Conservation (phyloP, 2,329 filamentous ascomycete genomes). For the Neurospora sp. region DNA sequence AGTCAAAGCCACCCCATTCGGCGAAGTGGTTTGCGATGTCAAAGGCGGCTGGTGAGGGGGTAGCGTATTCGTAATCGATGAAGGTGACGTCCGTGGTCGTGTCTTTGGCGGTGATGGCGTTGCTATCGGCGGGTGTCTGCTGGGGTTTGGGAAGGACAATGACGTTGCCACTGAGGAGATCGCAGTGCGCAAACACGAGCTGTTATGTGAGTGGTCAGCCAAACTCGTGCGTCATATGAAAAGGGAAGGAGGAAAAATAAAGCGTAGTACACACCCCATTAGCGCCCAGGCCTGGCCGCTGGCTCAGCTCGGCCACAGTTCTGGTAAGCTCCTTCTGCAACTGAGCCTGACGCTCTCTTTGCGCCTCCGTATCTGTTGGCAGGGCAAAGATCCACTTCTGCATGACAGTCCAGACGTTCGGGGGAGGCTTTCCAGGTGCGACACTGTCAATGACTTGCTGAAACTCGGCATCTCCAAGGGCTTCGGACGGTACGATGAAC, state of each 20-base stretch:
- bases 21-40: slow-evolving; percentile 97
- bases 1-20: slow-evolving; percentile 96
- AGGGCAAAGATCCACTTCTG: slow-evolving; percentile 91
- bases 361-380: slow-evolving; percentile 59
- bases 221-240: neutral
- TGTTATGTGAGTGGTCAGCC: slow-evolving; percentile 26
- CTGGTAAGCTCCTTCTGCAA: slow-evolving; percentile 68
- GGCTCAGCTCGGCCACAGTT: slow-evolving; percentile 61
- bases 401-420: slow-evolving; percentile 90
- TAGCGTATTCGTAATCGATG: slow-evolving; percentile 98
- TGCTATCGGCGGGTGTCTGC: neutral
- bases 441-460: slow-evolving; percentile 38
- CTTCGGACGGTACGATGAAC: slow-evolving; percentile 22
- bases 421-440: slow-evolving; percentile 60
- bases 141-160: slow-evolving; percentile 57
- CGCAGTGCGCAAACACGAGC: slow-evolving; percentile 91
- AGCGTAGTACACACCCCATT: slow-evolving; percentile 50
- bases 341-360: slow-evolving; percentile 55
- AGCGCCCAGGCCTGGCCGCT: slow-evolving; percentile 65
- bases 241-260: neutral
- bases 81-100: slow-evolving; percentile 57
- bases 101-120: slow-evolving; percentile 14
- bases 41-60: slow-evolving; percentile 87
- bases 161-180: slow-evolving; percentile 91
- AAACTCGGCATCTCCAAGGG: slow-evolving; percentile 24